Evolutionary conservation across 1,139 yeast species (phyloP).

Genomic region (Protomyces arabidopsidicola): DNA sequence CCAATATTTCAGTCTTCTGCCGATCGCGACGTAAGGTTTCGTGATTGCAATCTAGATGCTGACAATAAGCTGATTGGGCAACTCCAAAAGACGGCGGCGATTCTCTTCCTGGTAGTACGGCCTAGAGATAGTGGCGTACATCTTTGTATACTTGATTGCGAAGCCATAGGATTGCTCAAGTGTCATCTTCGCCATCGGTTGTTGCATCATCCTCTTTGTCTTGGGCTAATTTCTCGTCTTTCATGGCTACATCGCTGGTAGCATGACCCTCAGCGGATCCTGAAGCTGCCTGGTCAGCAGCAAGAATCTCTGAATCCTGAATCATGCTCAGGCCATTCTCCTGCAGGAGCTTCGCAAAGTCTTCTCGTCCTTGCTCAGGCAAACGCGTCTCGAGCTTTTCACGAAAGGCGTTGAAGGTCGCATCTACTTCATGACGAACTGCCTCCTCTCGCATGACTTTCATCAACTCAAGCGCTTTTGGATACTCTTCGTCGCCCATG

Average conservation of each 20-base stretch:
- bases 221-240: neutral
- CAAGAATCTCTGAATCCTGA: neutral
- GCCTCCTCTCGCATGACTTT: slow-evolving; percentile 27
- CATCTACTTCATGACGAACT: slow-evolving; percentile 30
- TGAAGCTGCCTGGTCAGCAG: neutral
- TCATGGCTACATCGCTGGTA: neutral
- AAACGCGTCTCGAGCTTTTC: neutral
- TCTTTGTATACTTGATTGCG: neutral
- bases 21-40: neutral
- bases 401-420: slow-evolving; percentile 28
- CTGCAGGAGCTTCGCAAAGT: slow-evolving; percentile 1
- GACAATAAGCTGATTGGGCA: neutral
- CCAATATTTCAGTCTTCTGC: neutral
- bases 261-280: neutral
- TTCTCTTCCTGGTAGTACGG: neutral
- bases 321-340: neutral
- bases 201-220: neutral
- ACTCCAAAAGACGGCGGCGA: neutral
- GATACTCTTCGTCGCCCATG: slow-evolving; percentile 9
- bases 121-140: neutral
- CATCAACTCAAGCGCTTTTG: slow-evolving; percentile 9
- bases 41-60: neutral
- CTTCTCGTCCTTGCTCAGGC: slow-evolving; percentile 7
- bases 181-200: neutral
- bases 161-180: neutral